A percentile compares a stretch with the other conserved stretches of the same genome.
Conservation (phyloP, 805 yeast genomes). For the Brettanomyces naardenensis region DNA sequence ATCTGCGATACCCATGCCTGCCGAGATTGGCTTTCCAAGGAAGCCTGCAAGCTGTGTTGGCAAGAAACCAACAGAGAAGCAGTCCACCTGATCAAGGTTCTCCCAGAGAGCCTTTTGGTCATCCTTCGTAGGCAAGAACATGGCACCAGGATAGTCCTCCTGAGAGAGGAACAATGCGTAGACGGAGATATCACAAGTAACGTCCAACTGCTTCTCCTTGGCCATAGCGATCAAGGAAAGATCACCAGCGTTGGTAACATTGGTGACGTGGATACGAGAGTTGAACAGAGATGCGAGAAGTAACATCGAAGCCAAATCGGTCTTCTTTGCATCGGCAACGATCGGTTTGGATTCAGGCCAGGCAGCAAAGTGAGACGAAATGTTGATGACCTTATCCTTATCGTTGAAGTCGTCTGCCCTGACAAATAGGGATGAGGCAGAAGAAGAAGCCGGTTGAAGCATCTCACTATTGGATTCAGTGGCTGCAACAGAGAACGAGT, state of each 20-base stretch:
- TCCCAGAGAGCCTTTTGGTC: constrained; percentile 84
- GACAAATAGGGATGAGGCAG: constrained; percentile 73
- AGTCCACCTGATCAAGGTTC: constrained; percentile 64
- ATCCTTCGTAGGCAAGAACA: constrained; percentile 68
- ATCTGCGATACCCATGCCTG: constrained; percentile 76
- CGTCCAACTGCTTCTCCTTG: constrained; percentile 70
- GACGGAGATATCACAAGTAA: constrained; percentile 85
- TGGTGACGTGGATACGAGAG: constrained; percentile 82
- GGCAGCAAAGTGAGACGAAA: constrained; percentile 67
- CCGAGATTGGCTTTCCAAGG: constrained; percentile 47
- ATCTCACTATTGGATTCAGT: constrained; percentile 58
- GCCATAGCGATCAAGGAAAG: constrained; percentile 78
- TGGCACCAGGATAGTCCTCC: constrained; percentile 62
- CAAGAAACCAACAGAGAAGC: constrained; percentile 75
- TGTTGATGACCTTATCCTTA: constrained; percentile 63
- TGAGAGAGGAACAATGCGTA: constrained; percentile 70
- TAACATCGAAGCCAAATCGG: constrained; percentile 87
- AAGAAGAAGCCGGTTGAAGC: constrained; percentile 51
- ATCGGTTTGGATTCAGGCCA: constrained; percentile 87
- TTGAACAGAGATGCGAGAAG: constrained; percentile 81
- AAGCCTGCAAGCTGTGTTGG: constrained; percentile 69
- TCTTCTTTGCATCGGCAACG: constrained; percentile 84
- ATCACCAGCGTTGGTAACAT: constrained; percentile 75
- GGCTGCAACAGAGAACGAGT: constrained; percentile 76
- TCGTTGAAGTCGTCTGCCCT: constrained; percentile 64